Evolutionary conservation across 371 early-diverging fungal species (phyloP), one percentile per base, ranked within the genome.

Genomic region (Parasitella parasitica): DNA sequence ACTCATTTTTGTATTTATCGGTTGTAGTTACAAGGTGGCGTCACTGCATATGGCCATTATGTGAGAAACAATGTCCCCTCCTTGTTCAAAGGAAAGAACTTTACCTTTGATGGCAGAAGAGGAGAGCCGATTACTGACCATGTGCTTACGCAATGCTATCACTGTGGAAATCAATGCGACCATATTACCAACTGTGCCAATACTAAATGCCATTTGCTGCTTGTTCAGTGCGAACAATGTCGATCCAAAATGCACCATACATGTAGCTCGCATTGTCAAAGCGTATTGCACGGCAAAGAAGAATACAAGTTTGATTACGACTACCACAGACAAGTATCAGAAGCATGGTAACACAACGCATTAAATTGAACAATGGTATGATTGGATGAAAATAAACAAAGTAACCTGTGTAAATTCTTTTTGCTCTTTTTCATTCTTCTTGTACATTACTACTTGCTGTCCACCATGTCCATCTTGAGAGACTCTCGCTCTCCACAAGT

Each of bases 91-190:
- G 92, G 92, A 41, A 89, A 89, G 41, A 91, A 91, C 75, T 91
- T 91, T 61, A 90, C 91, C 2, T 91, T 91, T 65, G 92, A 91
- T 63, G 85, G 85, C 54, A 85, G 91, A 15, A 73, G 86, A 8
- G 91, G 91, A 9, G 92, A 91, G 59, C 79, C 80, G 12, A 86
- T 91, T 22, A 89, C 90, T 1, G 64, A 77, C 22, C 87, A 89
- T 24, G 78, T 91, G 0, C 54, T 91, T 4, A 69, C 85, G 1
- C 69, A 74, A 15, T 91, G 92, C 59, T 87, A 85, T 59, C 86
- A 87, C 55, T 91, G 92, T 59, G 89, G 88, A 16, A 59, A 67
- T n/a, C 76, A 83, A 11, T 90, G 88, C 64, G 90, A 89, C 52
- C 64, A 59, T 5, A 75, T 86, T 46, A 83, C 83, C 6, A 91